Base-by-base conservation (phyloP, 768 basidiomycete genomes). In the Pleurotus tuoliensis region DNA sequence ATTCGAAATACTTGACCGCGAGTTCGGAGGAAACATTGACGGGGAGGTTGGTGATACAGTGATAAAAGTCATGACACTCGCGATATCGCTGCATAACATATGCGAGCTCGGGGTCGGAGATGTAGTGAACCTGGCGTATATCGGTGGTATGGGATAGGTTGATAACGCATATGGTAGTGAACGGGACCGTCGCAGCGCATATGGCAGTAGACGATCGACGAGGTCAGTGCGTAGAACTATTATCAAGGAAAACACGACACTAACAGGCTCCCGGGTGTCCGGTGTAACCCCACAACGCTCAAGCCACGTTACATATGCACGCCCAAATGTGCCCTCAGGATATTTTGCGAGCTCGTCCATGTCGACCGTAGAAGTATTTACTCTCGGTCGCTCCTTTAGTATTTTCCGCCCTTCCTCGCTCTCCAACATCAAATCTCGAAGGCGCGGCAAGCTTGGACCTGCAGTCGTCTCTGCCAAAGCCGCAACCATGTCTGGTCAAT, bases 71-170 rank as follows among this genome's bases (percentile, higher is more conserved):
- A 71, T 99, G 97, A 61, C 90, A 96, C 73, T 99, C 95, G 22
- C 96, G 88, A 69, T 98, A 99, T 50, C 96, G 88, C 62, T 95
- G 92, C 90, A 99, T 93, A 55, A 98, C 91, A 70, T 97, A 98
- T 22, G 97, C 97, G 9, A 97, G 82, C 65, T 97, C 95, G 2
- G 94, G 94, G 65, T 98, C 93, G 66, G 90, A 83, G 56, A 98
- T 88, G 66, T 98, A 98, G 61, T 88, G 91, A 5, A 97, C 95
- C 95, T 98, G 64, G 8, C 12, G 38, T 15, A 11, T 34, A 34
- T 11, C 3, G 11, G 24, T 25, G 30, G 11, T 9, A 34, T 11
- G 30, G 9, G 30, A 34, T 34, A 34, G 3, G 30, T 34, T 34
- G 30, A 11, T 11, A 4, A 11, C 11, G 2, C 11, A 34, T 11